Conservation (phyloP, 2,329 filamentous ascomycete species). For the Penicillium sp. region DNA sequence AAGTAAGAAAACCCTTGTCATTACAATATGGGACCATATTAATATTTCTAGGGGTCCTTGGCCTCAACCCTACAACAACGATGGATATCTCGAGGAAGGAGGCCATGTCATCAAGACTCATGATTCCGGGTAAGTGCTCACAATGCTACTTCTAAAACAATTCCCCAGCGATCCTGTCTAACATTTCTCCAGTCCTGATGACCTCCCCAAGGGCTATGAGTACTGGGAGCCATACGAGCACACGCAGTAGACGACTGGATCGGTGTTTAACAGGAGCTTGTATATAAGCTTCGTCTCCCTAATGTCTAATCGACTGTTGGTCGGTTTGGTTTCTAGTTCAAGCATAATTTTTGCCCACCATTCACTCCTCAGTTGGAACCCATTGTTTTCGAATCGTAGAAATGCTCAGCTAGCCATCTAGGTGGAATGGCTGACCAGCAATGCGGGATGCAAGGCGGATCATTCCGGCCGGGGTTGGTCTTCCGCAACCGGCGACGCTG, state of each 20-base stretch:
- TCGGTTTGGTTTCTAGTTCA: conserved; percentile 6
- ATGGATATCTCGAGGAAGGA: conserved; percentile 10
- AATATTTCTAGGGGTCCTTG: conserved; percentile 9
- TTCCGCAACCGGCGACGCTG: too few relatives aligned
- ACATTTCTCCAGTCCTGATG: conserved; percentile 3
- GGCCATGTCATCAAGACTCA: conserved; percentile 8
- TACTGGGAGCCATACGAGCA: conserved; percentile 16
- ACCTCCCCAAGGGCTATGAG: conserved; percentile 15
- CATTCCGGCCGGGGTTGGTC: too few relatives aligned
- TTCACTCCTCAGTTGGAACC: too few relatives aligned
- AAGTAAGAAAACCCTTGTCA: background rate
- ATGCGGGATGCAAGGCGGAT: too few relatives aligned
- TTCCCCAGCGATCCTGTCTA: conserved; percentile 1
- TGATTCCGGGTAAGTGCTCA: conserved; percentile 16
- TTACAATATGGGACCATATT: background rate
- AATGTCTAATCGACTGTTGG: conserved; percentile 2
- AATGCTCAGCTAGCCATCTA: too few relatives aligned
- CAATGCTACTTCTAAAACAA: background rate
- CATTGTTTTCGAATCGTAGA: background rate
- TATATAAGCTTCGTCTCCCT: conserved; percentile 14
- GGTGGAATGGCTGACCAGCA: too few relatives aligned
- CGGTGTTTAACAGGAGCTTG: conserved; percentile 15
- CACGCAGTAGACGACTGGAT: conserved; percentile 1
- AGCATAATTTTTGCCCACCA: background rate
- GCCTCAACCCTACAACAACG: conserved; percentile 12